Evolutionary conservation across 2,329 filamentous ascomycete species (phyloP).

Genomic region (Venturia pyrina): DNA sequence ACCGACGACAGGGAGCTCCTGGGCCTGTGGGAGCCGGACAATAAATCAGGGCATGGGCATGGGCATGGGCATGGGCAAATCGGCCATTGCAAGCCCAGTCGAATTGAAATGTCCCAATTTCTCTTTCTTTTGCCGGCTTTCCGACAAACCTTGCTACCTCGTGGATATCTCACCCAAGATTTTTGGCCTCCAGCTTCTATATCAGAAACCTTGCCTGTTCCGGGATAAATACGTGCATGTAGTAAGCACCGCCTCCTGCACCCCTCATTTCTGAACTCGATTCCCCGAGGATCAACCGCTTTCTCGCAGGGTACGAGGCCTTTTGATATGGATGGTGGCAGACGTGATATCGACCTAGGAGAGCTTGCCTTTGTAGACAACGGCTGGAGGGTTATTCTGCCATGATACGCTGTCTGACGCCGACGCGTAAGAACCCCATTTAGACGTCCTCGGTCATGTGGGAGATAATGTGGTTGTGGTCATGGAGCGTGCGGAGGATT

Average conservation of each 20-base stretch:
- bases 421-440: not conserved
- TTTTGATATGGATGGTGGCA: not conserved
- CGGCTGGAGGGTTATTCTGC: not conserved
- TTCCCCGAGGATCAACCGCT: not conserved
- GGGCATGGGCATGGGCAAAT: not conserved
- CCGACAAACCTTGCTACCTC: not conserved
- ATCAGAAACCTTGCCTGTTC: not conserved
- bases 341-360: not conserved
- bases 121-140: not conserved
- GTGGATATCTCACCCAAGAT: not conserved
- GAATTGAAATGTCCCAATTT: not conserved
- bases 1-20: not conserved
- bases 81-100: not conserved
- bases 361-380: not conserved
- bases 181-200: not conserved
- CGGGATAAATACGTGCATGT: not conserved
- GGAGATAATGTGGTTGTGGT: no score
- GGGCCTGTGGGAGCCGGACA: not conserved
- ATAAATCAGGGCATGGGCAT: not conserved
- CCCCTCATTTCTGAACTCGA: not conserved
- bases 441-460: no score
- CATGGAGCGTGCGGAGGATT: not conserved
- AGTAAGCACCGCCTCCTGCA: not conserved
- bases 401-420: not conserved
- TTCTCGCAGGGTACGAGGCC: not conserved